Percentiles rank a stretch among this genome's conserved stretches.
These are phyloP conservation scores for Candida tetrigidarum DNA, from an alignment of 1,139 yeast genomes.

Conservation along the genomic window DNA sequence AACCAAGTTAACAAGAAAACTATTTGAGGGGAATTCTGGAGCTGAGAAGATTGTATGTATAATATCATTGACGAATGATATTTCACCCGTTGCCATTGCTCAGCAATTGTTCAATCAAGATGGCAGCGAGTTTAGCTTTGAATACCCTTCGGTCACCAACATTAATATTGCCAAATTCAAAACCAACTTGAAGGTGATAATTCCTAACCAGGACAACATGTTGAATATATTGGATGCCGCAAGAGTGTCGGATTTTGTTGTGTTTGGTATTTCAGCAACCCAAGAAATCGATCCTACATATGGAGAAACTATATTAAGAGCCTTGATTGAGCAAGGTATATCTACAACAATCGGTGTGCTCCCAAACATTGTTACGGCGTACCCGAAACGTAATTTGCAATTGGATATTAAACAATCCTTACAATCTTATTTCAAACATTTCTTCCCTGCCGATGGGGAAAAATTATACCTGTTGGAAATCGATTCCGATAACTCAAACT, in stretches of 20 bases:
- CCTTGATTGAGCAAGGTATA: constrained; percentile 91
- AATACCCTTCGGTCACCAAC: constrained; percentile 51
- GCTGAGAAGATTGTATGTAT: constrained; percentile 85
- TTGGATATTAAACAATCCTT: constrained; percentile 79
- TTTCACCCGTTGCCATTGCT: constrained; percentile 63
- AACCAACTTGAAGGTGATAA: constrained; percentile 71
- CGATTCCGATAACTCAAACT: constrained; percentile 68
- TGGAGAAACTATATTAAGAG: constrained; percentile 90
- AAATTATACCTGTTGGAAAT: constrained; percentile 74
- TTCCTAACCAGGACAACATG: constrained; percentile 73
- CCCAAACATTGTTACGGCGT: constrained; percentile 68
- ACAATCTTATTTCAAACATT: constrained; percentile 81
- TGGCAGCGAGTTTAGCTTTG: constrained; percentile 28
- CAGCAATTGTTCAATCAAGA: constrained; percentile 46
- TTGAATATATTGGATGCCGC: constrained; percentile 82
- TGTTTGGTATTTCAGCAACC: constrained; percentile 84
- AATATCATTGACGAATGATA: constrained; percentile 76
- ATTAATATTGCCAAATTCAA: constrained; percentile 67
- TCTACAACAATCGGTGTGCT: constrained; percentile 82
- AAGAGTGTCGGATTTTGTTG: constrained; percentile 84
- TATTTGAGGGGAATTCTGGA: constrained; percentile 81
- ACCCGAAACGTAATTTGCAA: constrained; percentile 79
- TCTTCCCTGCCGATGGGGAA: constrained; percentile 80
- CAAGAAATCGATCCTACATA: constrained; percentile 77
- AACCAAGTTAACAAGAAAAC: constrained; percentile 52